Conservation (phyloP, 2,329 filamentous ascomycete genomes). For the Sporothrix dimorphospora region DNA sequence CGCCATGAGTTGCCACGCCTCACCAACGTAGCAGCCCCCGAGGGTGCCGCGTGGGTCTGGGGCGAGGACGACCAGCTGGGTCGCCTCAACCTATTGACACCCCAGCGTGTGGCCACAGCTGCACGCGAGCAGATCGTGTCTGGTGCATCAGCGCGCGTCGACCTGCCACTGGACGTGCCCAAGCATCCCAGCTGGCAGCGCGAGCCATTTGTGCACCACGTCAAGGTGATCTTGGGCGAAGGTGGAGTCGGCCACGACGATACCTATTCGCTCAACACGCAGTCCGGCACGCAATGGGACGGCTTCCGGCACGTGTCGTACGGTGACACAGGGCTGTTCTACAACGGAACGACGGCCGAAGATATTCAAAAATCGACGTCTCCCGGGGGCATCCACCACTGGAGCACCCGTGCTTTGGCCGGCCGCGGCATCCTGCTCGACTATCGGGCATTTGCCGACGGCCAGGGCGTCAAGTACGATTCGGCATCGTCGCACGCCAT, state of each 20-base stretch:
- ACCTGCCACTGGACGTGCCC: slow-evolving; percentile 45
- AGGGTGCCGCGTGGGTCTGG: slow-evolving; percentile 41
- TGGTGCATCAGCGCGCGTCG: slow-evolving; percentile 44
- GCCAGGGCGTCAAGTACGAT: slow-evolving; percentile 42
- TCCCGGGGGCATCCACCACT: slow-evolving; percentile 34
- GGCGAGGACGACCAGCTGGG: slow-evolving; percentile 51
- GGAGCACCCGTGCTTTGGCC: slow-evolving; percentile 49
- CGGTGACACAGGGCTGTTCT: not conserved
- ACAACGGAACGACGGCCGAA: slow-evolving; percentile 21
- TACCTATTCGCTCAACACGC: slow-evolving; percentile 27
- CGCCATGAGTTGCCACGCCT: not conserved
- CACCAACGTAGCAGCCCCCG: not conserved
- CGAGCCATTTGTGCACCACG: slow-evolving; percentile 13
- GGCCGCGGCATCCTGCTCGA: slow-evolving; percentile 58
- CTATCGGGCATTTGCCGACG: slow-evolving; percentile 49
- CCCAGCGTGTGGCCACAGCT: slow-evolving; percentile 46
- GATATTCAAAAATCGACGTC: slow-evolving; percentile 7
- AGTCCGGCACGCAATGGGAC: slow-evolving; percentile 32
- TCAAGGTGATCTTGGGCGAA: slow-evolving; percentile 10
- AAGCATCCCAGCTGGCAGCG: slow-evolving; percentile 26
- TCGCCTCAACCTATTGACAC: slow-evolving; percentile 54
- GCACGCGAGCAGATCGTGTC: slow-evolving; percentile 49
- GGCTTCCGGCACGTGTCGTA: slow-evolving; percentile 31
- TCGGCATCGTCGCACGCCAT: slow-evolving; percentile 49
- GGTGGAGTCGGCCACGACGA: slow-evolving; percentile 29